Conservation (phyloP, 805 yeast species). For the Ogataea nakhonphanomensis region DNA sequence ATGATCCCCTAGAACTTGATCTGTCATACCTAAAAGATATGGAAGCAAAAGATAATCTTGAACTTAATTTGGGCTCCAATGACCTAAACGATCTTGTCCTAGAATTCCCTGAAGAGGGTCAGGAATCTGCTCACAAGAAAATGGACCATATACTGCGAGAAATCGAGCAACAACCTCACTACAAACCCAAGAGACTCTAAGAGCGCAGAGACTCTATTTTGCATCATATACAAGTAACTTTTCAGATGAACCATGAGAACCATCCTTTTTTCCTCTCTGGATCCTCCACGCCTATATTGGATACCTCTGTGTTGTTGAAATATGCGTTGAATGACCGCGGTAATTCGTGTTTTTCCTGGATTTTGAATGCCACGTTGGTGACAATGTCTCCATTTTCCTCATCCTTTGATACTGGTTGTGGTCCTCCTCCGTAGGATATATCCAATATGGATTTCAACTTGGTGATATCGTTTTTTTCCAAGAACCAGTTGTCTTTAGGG, state of each 20-base stretch:
- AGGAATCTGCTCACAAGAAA: slow-evolving; percentile 19
- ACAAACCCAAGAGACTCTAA: slow-evolving; percentile 24
- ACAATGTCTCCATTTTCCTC: slow-evolving; percentile 25
- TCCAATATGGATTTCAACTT: slow-evolving; percentile 54
- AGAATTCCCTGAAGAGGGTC: slow-evolving; percentile 28
- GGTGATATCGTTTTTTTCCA: slow-evolving; percentile 62
- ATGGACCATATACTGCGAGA: slow-evolving; percentile 20
- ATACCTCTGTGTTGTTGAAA: slow-evolving; percentile 24
- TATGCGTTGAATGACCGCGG: slow-evolving; percentile 30
- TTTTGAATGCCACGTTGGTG: slow-evolving; percentile 24
- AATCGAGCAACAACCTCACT: slow-evolving; percentile 19
- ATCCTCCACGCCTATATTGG: slow-evolving; percentile 28
- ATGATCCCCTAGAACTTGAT: slow-evolving; percentile 27
- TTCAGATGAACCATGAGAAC: slow-evolving; percentile 24
- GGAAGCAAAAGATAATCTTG: slow-evolving; percentile 2
- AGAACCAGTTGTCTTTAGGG: slow-evolving; percentile 82
- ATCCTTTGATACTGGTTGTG: slow-evolving; percentile 7
- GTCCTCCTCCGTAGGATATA: slow-evolving; percentile 21
- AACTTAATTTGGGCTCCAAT: slow-evolving; percentile 1
- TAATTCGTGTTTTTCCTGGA: slow-evolving; percentile 20
- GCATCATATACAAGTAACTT: slow-evolving; percentile 7
- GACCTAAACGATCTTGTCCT: slow-evolving; percentile 9
- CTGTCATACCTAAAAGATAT: slow-evolving; percentile 13
- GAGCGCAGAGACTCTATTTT: slow-evolving; percentile 1
- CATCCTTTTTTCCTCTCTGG: slow-evolving; percentile 25